phyloP scores from a whole-genome alignment of 1,284 basidiomycete genomes.

The Moesziomyces globuligerus region DNA sequence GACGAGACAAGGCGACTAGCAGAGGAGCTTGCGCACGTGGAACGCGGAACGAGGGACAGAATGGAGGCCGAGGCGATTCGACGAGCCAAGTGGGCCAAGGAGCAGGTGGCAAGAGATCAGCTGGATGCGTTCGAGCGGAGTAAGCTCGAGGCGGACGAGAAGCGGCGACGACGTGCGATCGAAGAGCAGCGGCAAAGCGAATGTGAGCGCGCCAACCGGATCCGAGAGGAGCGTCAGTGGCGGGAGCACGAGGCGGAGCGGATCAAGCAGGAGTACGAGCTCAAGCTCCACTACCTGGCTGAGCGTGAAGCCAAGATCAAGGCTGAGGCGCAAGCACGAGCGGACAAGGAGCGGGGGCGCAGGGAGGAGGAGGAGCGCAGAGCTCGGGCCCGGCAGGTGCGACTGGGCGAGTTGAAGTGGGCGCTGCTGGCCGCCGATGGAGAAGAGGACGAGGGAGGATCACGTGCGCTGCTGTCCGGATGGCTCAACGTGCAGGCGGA shows the following conservation, averaged over 20 bases:
- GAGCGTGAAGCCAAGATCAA: conserved; percentile 21
- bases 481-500: conserved; percentile 24
- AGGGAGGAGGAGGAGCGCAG: conserved; percentile 2
- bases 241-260: conserved; percentile 20
- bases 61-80: conserved; percentile 26
- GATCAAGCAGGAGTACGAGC: conserved; percentile 25
- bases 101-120: conserved; percentile 27
- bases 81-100: conserved; percentile 25
- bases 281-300: conserved; percentile 9
- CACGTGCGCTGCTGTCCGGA: conserved; percentile 2
- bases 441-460: too few relatives aligned
- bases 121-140: conserved; percentile 33
- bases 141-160: conserved; percentile 30
- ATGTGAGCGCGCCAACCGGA: conserved; percentile 9
- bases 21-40: conserved; percentile 15
- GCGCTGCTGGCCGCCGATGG: neutral
- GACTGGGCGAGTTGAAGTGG: neutral
- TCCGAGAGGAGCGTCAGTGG: conserved; percentile 17
- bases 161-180: conserved; percentile 12
- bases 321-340: conserved; percentile 11
- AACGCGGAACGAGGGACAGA: conserved; percentile 7
- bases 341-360: conserved; percentile 7
- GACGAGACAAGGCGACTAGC: conserved; percentile 13
- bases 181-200: conserved; percentile 18
- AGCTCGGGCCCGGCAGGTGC: neutral